A percentile compares a stretch with the other conserved stretches of the same genome.
Evolutionary conservation across 768 basidiomycete genomes (phyloP).

Genomic region (Termitomyces sp.): DNA sequence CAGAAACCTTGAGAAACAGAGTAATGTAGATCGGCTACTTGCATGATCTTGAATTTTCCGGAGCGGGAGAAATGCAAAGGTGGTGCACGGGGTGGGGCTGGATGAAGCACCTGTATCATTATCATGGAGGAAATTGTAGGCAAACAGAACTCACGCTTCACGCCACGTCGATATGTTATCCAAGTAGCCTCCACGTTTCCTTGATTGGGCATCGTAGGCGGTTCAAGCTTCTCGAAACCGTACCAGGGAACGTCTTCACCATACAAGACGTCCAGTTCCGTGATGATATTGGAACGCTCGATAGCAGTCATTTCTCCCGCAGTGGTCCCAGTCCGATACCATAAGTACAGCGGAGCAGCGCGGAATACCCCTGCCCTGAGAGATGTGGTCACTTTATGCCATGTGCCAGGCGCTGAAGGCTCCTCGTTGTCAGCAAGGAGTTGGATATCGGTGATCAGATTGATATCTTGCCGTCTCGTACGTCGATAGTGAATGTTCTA

Average conservation of each 20-base stretch:
- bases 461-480: constrained; percentile 77
- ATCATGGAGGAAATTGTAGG: neutral
- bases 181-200: constrained; percentile 51
- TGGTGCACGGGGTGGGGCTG: constrained; percentile 68
- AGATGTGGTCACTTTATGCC: constrained; percentile 65
- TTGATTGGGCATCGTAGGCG: constrained; percentile 47
- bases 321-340: constrained; percentile 75
- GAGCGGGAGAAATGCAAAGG: constrained; percentile 79
- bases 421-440: constrained; percentile 57
- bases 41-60: constrained; percentile 86
- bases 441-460: constrained; percentile 70
- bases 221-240: constrained; percentile 75
- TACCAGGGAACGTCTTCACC: constrained; percentile 85
- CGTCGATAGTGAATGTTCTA: constrained; percentile 80
- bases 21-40: constrained; percentile 93
- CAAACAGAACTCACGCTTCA: constrained; percentile 53
- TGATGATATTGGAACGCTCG: constrained; percentile 66
- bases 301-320: constrained; percentile 55
- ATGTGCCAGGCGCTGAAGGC: constrained; percentile 47
- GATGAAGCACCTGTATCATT: constrained; percentile 6
- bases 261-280: constrained; percentile 88
- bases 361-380: constrained; percentile 60
- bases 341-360: constrained; percentile 61
- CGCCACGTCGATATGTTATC: constrained; percentile 67
- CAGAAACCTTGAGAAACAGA: constrained; percentile 79